Base-by-base conservation (phyloP, 73 alveolate genomes). In the Paramecium octaurelia region DNA sequence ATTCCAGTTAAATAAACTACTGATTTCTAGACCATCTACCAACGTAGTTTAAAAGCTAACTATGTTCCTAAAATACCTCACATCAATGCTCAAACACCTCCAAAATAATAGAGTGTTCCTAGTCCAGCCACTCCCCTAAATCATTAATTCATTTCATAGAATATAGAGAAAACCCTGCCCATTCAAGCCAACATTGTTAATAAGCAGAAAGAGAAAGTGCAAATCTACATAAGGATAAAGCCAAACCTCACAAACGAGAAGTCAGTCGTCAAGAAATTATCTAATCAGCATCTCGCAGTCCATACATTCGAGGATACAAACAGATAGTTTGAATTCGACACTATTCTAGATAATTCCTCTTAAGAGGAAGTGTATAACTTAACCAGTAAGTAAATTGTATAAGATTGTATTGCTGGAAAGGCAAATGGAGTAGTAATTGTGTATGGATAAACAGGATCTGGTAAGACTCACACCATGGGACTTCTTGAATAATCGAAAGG, bases 391-490 rank as follows among this genome's bases (percentile, higher is more conserved):
- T 27, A 21, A 23, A 44, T 48, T 8, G 75, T 80, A 11, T 20
- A 27, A 20, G 76, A 80, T 80, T 44, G 91, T 48, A 43, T 80
- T 80, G 75, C 48, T 14, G 91, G 91, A 21, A 80, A 36, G 18
- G 70, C 76, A 24, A 80, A 80, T 80, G 91, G 91, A 12, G 91
- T 80, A 43, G 29, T 80, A 3, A 31, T 80, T 4, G 90, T 77
- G 0, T 80, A 80, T 80, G 91, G 91, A 24, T 21, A 80, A 46
- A 80, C 76, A 20, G 91, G 91, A 23, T 80, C 91, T 20, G 91
- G 88, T 9, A 80, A 77, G 48, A 80, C 91, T 23, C 73, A 77
- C 23, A 77, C 90, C 8, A 77, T 77, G 90, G 90, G 90, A 14
- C 24, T 77, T 6, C 48, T 77, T 31, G 90, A 77, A 38, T 44